Evolutionary conservation across 805 yeast genomes (phyloP), one percentile per base, ranked within the genome.

Genomic region (Yarrowia deformans): DNA sequence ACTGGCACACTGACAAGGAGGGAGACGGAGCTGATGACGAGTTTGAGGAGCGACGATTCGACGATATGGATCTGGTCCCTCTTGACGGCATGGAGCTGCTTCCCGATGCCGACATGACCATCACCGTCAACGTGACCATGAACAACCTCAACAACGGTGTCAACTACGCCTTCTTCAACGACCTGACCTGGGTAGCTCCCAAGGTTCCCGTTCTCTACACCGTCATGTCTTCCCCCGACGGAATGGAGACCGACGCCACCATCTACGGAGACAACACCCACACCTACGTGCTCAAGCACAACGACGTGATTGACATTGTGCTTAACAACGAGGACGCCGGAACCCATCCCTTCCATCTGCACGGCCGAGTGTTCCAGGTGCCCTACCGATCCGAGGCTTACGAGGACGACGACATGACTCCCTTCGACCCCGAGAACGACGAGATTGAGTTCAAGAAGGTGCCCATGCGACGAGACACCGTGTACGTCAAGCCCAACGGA

Each of bases 141-240:
- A 88, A 89, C 78, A 91, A 91, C 83, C 83, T 95, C 79, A 84
- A 84, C 61, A 82, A 92, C 79, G 99, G 99, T 82, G 83, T 89
- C 72, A 93, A 93, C 82, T 95, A 95, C 77, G 98, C 98, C n/a
- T 90, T 94, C 81, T 92, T 94, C 89, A 93, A 94, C 84, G 89
- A 91, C 77, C 83, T 90, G 76, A 85, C 97, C 32, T 95, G 86
- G 80, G 82, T 85, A 43, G 78, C 85, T 46, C 97, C 98, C 72
- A 89, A 87, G 79, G 97, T 94, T 16, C 99, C 99, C 63, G 81
- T 93, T 7, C 81, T 95, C 71, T 84, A 87, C 79, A 87, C 97
- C 3, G 97, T 85, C n/a, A 77, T 92, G 74, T 82, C 89, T 55
- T 84, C 97, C 43, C 89, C 83, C 32, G 73, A 76, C 40, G 78